These are phyloP conservation scores for Begonia fuchsioides DNA, from an alignment of 306 rosid species.

Conservation along the genomic window DNA sequence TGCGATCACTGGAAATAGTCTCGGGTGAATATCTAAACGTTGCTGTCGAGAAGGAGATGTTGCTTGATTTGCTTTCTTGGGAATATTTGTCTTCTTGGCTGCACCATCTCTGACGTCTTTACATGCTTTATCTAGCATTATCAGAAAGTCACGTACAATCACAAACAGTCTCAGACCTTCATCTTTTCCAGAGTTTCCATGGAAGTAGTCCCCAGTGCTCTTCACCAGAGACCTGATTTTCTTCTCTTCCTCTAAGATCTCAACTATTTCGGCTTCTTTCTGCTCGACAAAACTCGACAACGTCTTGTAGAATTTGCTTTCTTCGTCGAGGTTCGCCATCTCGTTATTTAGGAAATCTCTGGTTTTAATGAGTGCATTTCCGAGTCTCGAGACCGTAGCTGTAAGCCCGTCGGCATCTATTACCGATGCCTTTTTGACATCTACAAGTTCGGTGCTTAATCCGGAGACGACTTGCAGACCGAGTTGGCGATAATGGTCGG, in stretches of 20 bases:
- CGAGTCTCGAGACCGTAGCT: constrained; percentile 28
- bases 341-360: constrained; percentile 35
- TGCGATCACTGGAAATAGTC: constrained; percentile 64
- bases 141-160: constrained; percentile 66
- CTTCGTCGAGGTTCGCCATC: constrained; percentile 38
- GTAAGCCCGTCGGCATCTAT: constrained; percentile 48
- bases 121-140: constrained; percentile 61
- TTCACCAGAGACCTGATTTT: constrained; percentile 57
- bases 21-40: constrained; percentile 23
- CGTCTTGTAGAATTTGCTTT: constrained; percentile 24
- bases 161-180: constrained; percentile 72
- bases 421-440: constrained; percentile 55
- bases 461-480: constrained; percentile 69
- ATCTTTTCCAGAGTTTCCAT: constrained; percentile 68
- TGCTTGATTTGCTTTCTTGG: constrained; percentile 28
- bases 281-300: constrained; percentile 31
- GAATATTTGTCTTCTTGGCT: constrained; percentile 14
- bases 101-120: constrained; percentile 34
- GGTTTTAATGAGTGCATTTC: constrained; percentile 20
- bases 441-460: constrained; percentile 42
- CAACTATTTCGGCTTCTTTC: constrained; percentile 28
- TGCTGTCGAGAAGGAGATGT: constrained; percentile 12
- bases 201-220: constrained; percentile 72
- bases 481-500: constrained; percentile 34
- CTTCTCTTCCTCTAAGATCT: constrained; percentile 57